These are phyloP conservation scores for Entomortierella lignicola DNA, from an alignment of 192 early-diverging fungal genomes.

Conservation along the genomic window DNA sequence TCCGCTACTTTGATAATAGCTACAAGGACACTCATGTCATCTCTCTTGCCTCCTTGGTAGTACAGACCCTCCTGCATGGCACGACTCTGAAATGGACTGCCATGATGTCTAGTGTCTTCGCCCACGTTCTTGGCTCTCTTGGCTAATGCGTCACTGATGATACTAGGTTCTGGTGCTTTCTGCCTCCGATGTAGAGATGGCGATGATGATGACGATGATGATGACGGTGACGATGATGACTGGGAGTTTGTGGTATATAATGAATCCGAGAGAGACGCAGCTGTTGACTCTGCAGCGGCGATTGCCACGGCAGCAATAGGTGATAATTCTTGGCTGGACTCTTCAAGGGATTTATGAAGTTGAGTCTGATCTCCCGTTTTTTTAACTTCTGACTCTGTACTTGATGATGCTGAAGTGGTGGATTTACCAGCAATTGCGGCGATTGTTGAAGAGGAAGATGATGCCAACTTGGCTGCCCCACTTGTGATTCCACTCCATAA, in stretches of 20 bases:
- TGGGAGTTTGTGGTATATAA: slow-evolving; percentile 10
- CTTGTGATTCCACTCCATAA: slow-evolving; percentile 42
- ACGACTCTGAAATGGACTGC: slow-evolving; percentile 91
- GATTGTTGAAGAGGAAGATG: slow-evolving; percentile 28
- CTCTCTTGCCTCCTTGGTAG: slow-evolving; percentile 94
- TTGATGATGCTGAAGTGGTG: not conserved
- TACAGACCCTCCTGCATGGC: slow-evolving; percentile 95
- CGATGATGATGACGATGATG: not conserved
- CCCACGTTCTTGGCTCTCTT: slow-evolving; percentile 79
- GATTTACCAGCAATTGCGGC: slow-evolving; percentile 25
- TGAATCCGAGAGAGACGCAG: slow-evolving; percentile 19
- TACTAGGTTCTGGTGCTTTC: slow-evolving; percentile 68
- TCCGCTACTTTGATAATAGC: slow-evolving; percentile 78
- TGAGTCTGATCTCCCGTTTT: not conserved
- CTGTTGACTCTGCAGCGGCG: slow-evolving; percentile 26
- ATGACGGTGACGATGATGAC: too few relatives aligned
- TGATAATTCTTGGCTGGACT: slow-evolving; percentile 15
- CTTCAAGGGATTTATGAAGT: not conserved
- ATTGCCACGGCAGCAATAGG: slow-evolving; percentile 40
- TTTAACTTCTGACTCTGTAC: not conserved
- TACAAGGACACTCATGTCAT: slow-evolving; percentile 93
- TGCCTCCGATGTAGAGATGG: not conserved
- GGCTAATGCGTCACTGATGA: slow-evolving; percentile 85
- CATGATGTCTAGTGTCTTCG: slow-evolving; percentile 80
- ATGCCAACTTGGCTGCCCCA: slow-evolving; percentile 35